Percentiles rank a stretch among this genome's conserved stretches.
Conservation (phyloP, 1,284 basidiomycete genomes). For the Ustilago trichophora region DNA sequence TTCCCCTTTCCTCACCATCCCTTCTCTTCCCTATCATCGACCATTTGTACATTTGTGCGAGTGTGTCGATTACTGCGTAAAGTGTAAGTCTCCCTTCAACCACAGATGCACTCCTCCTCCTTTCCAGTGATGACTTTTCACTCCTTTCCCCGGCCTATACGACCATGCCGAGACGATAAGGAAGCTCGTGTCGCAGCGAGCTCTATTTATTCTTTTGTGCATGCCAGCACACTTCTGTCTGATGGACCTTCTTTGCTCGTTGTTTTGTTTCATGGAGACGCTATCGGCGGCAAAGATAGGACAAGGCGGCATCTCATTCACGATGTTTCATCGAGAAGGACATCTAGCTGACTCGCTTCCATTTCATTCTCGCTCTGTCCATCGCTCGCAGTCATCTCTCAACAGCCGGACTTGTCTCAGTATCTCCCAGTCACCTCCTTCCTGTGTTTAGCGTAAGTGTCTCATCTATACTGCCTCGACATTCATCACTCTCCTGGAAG, state of each 20-base stretch:
- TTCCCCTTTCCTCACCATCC: background rate
- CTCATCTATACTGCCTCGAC: background rate
- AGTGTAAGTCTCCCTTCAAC: slow-evolving; percentile 25
- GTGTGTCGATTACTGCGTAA: slow-evolving; percentile 30
- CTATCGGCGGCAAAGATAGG: background rate
- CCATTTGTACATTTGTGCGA: slow-evolving; percentile 26
- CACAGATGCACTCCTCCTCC: background rate
- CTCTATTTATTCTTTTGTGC: slow-evolving; percentile 59
- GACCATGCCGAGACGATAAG: slow-evolving; percentile 67
- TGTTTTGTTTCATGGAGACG: slow-evolving; percentile 4
- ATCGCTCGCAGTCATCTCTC: slow-evolving; percentile 11
- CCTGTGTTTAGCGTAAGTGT: slow-evolving; percentile 28
- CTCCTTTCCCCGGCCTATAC: slow-evolving; percentile 67
- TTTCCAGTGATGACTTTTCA: slow-evolving; percentile 51
- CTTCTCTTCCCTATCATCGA: slow-evolving; percentile 19
- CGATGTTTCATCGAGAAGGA: background rate
- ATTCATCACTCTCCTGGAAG: background rate
- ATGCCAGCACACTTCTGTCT: slow-evolving; percentile 66
- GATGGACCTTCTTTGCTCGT: slow-evolving; percentile 35
- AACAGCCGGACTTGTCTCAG: slow-evolving; percentile 1
- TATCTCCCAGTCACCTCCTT: background rate
- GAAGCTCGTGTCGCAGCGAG: slow-evolving; percentile 63
- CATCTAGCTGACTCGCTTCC: slow-evolving; percentile 6
- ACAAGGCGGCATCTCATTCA: background rate
- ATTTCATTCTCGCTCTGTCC: background rate